Base-by-base conservation (phyloP, 768 basidiomycete genomes). In the Floccularia luteovirens region DNA sequence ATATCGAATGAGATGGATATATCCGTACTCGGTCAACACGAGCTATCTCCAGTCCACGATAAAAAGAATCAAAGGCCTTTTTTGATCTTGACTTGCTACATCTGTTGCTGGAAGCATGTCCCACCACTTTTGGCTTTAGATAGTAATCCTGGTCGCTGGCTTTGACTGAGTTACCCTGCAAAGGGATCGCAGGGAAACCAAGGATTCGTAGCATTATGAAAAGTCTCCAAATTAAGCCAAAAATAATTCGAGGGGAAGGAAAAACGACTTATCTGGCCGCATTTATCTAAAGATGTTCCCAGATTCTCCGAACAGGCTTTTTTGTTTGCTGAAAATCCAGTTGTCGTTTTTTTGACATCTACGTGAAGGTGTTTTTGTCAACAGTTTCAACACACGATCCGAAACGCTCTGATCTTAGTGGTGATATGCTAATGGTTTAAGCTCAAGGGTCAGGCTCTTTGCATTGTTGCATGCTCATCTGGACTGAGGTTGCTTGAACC, bases 111-210 rank as follows among this genome's bases (percentile, higher is more conserved):
- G 90, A 5, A 99, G 63, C 40, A 99, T 41, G 90, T 70, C 13
- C 85, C 87, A 5, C 96, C 96, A 42, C 83, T 83, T 64, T 93
- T 96, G 63, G 98, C 98, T 62, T 97, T 97, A 37, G 79, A 84
- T 17, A 99, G 66, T 19, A 93, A 90, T 33, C 93, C 96, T 31
- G 98, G 66, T 6, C 96, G 82, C 49, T 90, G 82, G 55, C 89
- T 92, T 62, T 99, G 96, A 46, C 78, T 88, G 43, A 99, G 75
- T 53, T 96, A 88, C 5, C 96, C 96, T 99, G 96, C 17, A 99
- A 69, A 1, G 96, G 96, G 17, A 99, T 85, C 3, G 96, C 93
- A 0, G 91, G 80, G 63, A 98, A 96, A 3, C 92, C 90, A 3
- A 99, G 71, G 24, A 81, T 82, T 21, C 94, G 82, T 19, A 98